Base-by-base conservation (phyloP, 2,329 filamentous ascomycete genomes). In the Fusarium dimerum region DNA sequence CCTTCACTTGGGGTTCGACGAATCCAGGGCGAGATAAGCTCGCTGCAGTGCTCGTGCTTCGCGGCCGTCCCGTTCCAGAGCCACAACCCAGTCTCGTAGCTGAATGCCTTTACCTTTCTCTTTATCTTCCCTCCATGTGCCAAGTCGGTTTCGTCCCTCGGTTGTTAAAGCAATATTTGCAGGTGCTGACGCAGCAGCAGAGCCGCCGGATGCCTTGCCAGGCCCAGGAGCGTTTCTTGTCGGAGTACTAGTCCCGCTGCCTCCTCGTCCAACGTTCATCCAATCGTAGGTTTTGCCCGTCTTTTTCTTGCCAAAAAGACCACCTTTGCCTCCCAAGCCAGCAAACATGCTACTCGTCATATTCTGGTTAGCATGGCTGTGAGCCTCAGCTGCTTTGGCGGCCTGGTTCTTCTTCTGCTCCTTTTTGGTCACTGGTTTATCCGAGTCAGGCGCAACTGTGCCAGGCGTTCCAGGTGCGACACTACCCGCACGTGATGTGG, bases 341-440 rank as follows among this genome's bases (percentile, higher is more conserved):
- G 77, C 75, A 56, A 90, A 90, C 76, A 91, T 83, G 56, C 84
- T 86, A 49, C 90, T 90, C 0, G 92, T 96, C 50, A 85, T 80
- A 68, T 97, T 96, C 26, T 93, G 91, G 57, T 87, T 89, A 18
- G 86, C 85, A 59, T 93, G 91, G 59, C 87, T 89, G 52, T 87
- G 87, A 16, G 88, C 88, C 66, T 95, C 90, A 1, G 85, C 88
- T 18, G 87, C 82, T 62, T 89, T 90, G 54, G 90, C 87, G n/a
- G 85, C 83, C 60, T 88, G 81, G 58, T 86, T 88, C 71, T 87
- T 90, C 67, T 88, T 84, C 55, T 78, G 80, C 69, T 96, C 92
- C 74, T 97, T 97, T 78, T 97, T 97, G 5, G 88, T 89, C 47
- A 90, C 80, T 4, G 85, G 80, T 70, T 92, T 93, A 59, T 83